phyloP scores from a whole-genome alignment of 768 basidiomycete species.

The Lactifluus piperatus region DNA sequence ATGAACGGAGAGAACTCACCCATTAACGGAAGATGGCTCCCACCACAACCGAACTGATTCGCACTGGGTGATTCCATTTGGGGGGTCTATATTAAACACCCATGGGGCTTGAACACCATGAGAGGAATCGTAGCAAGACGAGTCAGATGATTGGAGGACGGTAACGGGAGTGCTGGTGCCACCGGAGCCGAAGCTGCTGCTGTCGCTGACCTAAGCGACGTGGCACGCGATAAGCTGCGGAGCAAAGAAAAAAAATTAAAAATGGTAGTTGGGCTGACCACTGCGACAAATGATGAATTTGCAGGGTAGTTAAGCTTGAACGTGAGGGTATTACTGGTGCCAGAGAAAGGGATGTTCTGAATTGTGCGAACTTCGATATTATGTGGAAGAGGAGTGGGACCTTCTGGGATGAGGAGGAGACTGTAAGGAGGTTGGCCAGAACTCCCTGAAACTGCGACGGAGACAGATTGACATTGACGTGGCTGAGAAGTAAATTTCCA shows the following conservation, averaged over 20 bases:
- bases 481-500: conserved; percentile 41
- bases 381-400: conserved; percentile 50
- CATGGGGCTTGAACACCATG: conserved; percentile 43
- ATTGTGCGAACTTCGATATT: conserved; percentile 58
- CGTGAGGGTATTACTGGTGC: conserved; percentile 30
- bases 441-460: conserved; percentile 50
- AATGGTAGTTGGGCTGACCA: conserved; percentile 41
- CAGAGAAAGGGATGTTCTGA: conserved; percentile 44
- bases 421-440: conserved; percentile 60
- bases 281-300: conserved; percentile 66
- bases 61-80: conserved; percentile 61
- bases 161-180: conserved; percentile 63
- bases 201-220: conserved; percentile 45
- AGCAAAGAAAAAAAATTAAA: not conserved
- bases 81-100: conserved; percentile 51
- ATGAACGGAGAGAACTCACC: conserved; percentile 31
- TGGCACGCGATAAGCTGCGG: not conserved
- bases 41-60: conserved; percentile 56
- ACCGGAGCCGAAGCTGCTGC: conserved; percentile 55
- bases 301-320: conserved; percentile 58
- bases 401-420: conserved; percentile 58
- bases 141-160: conserved; percentile 42
- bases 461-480: conserved; percentile 57
- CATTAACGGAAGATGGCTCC: conserved; percentile 42
- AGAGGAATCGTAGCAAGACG: conserved; percentile 51